A percentile compares a stretch with the other conserved stretches of the same genome.
Conservation (phyloP, 352 stramenopile species). For the Phytophthora hibernalis region DNA sequence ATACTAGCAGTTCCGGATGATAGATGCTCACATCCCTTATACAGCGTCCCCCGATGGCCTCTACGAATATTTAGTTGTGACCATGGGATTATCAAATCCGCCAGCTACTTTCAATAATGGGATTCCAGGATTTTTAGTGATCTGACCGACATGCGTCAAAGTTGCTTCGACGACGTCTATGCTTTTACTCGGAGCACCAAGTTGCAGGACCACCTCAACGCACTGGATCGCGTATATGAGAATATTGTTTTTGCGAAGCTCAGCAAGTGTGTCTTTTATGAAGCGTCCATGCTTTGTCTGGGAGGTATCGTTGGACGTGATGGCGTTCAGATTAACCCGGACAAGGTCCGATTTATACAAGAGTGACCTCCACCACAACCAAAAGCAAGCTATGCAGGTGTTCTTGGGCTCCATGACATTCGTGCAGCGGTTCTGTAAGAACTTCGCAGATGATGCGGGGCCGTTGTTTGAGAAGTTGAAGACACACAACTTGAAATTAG, state of each 20-base stretch:
- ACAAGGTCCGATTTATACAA: conserved; percentile 1
- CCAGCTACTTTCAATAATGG: conserved; percentile 14
- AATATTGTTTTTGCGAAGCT: conserved; percentile 10
- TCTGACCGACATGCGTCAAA: conserved; percentile 5
- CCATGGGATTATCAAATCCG: conserved; percentile 29
- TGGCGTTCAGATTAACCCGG: conserved; percentile 6
- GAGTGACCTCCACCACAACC: background rate
- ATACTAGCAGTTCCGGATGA: conserved; percentile 37
- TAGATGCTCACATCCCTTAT: conserved; percentile 22
- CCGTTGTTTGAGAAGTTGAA: background rate
- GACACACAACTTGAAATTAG: background rate
- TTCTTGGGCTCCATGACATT: background rate
- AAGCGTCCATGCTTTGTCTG: conserved; percentile 2
- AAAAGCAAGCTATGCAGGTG: background rate
- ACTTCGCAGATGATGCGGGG: background rate
- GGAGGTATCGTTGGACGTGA: conserved; percentile 7
- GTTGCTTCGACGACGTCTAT: conserved; percentile 20
- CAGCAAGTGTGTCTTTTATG: conserved; percentile 17
- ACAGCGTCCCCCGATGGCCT: conserved; percentile 30
- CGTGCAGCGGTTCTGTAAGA: background rate
- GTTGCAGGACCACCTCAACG: conserved; percentile 2
- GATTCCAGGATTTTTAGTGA: conserved; percentile 8
- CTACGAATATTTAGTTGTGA: conserved; percentile 28
- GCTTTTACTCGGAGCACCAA: background rate
- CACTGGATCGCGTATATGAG: conserved; percentile 6